Evolutionary conservation across 768 basidiomycete genomes (phyloP), one percentile per base, ranked within the genome.

Genomic region (Phylloporus sp.): DNA sequence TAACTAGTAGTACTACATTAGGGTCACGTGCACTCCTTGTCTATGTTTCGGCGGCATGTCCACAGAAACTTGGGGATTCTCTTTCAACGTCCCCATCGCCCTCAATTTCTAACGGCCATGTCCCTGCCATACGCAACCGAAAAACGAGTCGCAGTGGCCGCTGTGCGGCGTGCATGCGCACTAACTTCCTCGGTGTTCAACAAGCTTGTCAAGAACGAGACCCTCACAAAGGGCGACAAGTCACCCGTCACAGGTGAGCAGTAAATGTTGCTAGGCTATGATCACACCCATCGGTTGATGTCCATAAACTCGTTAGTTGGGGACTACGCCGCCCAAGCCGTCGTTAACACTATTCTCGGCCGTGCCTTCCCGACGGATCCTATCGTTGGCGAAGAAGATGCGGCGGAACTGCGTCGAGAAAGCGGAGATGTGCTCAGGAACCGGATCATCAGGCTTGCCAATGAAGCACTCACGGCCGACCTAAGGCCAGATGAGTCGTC

Each of bases 381-480:
- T 9, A 91, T 98, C 63, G 86, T 98, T 34, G 97, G 95, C 28
- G 97, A 99, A 69, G 95, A 99, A 70, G 92, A 97, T 66, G 86
- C 95, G 0, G 74, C 81, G 0, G 90, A 92, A 47, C 70, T 98
- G 18, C 80, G 88, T 7, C 66, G 62, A 2, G 79, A 76, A 38
- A 71, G 72, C 8, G 72, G 73, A 3, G 60, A 54, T 9, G 61
- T 58, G 0, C 70, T 94, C 46, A 64, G 81, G 32, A 73, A 81
- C 23, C 80, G 88, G 38, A 89, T 98, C 53, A 78, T 91, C 38
- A 71, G 79, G 29, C 84, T 99, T 26, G 90, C 93, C 4, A 93
- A 91, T 62, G 88, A 91, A 32, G 82, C 87, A 0, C 74, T 97
- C 38, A 75, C 76, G 0, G 73, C 72, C 8, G 76, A 79, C 5